Evolutionary conservation across 1,139 yeast genomes (phyloP).

Genomic region (Barnettozyma hawaiiensis): DNA sequence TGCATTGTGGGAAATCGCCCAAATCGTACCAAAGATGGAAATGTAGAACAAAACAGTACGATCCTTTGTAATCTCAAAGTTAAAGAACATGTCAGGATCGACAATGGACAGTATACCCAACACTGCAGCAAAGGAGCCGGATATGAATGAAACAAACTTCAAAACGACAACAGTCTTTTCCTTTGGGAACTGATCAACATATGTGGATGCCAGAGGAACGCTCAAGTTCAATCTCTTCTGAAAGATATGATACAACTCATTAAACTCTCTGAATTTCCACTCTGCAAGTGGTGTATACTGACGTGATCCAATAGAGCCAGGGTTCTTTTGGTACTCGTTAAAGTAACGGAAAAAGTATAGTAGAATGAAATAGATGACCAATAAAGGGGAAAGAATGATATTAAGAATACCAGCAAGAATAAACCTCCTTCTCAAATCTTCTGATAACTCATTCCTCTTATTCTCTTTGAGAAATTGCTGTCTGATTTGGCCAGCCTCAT

Average conservation of each 20-base stretch:
- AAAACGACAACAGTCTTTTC: conserved; percentile 63
- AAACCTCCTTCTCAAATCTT: conserved; percentile 72
- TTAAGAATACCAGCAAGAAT: conserved; percentile 84
- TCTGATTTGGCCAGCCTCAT: conserved; percentile 79
- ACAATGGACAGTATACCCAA: conserved; percentile 78
- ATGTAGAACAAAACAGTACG: conserved; percentile 81
- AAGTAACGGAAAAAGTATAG: conserved; percentile 86
- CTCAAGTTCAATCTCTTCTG: conserved; percentile 72
- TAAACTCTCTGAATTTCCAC: conserved; percentile 92
- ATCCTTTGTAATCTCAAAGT: conserved; percentile 80
- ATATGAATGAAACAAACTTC: conserved; percentile 64
- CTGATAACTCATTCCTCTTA: conserved; percentile 60
- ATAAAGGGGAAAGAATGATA: conserved; percentile 75
- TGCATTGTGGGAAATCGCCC: conserved; percentile 67
- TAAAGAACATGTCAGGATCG: conserved; percentile 87
- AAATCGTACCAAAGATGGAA: conserved; percentile 75
- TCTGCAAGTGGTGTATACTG: conserved; percentile 93
- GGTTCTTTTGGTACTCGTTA: conserved; percentile 87
- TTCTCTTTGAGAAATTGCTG: conserved; percentile 65
- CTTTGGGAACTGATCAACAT: conserved; percentile 88
- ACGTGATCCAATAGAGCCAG: conserved; percentile 76
- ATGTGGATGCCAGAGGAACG: conserved; percentile 70
- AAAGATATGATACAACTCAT: conserved; percentile 86
- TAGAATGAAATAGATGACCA: conserved; percentile 74
- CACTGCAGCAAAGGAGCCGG: conserved; percentile 88